Conservation (phyloP, 352 stramenopile species). For the Phytophthora lateralis region DNA sequence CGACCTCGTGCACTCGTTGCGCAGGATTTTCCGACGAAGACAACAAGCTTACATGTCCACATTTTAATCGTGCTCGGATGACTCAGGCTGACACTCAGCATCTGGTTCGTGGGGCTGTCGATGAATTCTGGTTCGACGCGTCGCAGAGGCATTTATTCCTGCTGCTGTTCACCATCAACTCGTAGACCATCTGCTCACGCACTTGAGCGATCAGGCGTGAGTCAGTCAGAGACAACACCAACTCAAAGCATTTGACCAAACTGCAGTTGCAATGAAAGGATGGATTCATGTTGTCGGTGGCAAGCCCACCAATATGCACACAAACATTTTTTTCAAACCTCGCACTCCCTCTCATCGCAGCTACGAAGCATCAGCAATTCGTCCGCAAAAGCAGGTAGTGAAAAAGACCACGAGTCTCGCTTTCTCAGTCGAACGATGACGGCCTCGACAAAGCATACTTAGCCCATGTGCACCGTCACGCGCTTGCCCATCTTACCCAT, state of each 20-base stretch:
- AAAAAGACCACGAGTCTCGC: background rate
- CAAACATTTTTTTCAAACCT: slow-evolving; percentile 4
- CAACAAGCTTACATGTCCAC: background rate
- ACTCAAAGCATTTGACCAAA: background rate
- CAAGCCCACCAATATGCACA: slow-evolving; percentile 25
- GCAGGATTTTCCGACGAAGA: slow-evolving; percentile 4
- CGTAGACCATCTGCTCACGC: background rate
- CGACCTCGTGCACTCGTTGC: slow-evolving; percentile 7
- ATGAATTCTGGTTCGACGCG: slow-evolving; percentile 10
- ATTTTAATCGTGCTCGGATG: background rate
- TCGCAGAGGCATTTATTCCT: slow-evolving; percentile 10
- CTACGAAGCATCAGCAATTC: background rate
- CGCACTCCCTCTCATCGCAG: background rate
- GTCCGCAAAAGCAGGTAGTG: slow-evolving; percentile 13
- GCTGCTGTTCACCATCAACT: background rate
- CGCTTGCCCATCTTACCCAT: slow-evolving; percentile 87
- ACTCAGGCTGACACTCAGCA: slow-evolving; percentile 14
- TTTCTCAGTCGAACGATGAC: slow-evolving; percentile 4
- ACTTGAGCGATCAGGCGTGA: background rate
- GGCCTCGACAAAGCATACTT: slow-evolving; percentile 27
- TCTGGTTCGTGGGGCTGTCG: slow-evolving; percentile 13
- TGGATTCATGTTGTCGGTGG: slow-evolving; percentile 21
- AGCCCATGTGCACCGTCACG: slow-evolving; percentile 88
- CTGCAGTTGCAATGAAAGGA: slow-evolving; percentile 20
- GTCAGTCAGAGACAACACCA: slow-evolving; percentile 1